phyloP scores from a whole-genome alignment of 2,329 filamentous ascomycete species.

The Colletotrichum gigasporum region DNA sequence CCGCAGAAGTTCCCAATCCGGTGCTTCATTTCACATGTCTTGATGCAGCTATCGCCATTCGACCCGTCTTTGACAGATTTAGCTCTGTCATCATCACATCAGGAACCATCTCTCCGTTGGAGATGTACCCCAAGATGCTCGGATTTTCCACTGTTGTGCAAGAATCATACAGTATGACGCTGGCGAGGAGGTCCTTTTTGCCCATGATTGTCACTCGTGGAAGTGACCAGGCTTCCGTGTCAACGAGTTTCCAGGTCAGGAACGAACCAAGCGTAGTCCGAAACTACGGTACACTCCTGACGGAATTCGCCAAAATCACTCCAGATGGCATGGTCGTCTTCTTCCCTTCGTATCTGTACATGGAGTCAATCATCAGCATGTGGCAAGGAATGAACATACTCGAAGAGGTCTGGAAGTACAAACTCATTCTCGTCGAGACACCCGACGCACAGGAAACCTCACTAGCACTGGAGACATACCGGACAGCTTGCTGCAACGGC shows the following conservation, averaged over 20 bases:
- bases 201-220: constrained; percentile 98
- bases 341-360: constrained; percentile 98
- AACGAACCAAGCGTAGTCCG: constrained; percentile 97
- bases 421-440: constrained; percentile 96
- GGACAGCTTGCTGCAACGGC: constrained; percentile 97
- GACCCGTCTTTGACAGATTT: constrained; percentile 96
- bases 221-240: constrained; percentile 92
- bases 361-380: constrained; percentile 99
- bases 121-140: constrained; percentile 99
- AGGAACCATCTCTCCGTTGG: constrained; percentile 93
- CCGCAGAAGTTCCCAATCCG: constrained; percentile 93
- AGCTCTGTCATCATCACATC: constrained; percentile 99
- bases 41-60: constrained; percentile 97
- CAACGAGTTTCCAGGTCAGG: constrained; percentile 92
- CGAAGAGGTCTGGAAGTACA: constrained; percentile 99
- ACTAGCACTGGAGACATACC: constrained; percentile 93
- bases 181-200: constrained; percentile 92
- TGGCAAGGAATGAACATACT: constrained; percentile 99
- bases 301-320: constrained; percentile 95
- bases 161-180: constrained; percentile 97
- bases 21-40: constrained; percentile 97
- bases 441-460: constrained; percentile 98
- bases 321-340: constrained; percentile 99
- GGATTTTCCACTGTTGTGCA: constrained; percentile 92
- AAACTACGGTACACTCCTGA: constrained; percentile 93